A percentile compares a stretch with the other conserved stretches of the same genome.
Evolutionary conservation across 1,139 yeast genomes (phyloP).

Genomic region (Zhuliangozyma parablackwelliae): DNA sequence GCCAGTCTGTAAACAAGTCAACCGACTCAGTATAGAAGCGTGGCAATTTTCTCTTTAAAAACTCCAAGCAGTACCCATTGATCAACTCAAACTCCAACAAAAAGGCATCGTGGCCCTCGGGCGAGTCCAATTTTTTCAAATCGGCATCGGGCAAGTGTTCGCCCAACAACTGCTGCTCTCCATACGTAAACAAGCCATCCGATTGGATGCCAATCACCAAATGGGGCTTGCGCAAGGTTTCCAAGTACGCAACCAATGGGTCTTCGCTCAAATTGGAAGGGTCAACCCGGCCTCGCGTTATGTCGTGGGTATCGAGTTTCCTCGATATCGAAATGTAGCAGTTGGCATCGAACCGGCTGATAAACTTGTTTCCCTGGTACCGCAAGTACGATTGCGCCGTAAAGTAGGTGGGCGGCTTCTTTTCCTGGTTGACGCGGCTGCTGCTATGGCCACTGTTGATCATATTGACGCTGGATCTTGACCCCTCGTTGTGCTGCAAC

Average conservation of each 20-base stretch:
- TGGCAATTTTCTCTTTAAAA: conserved; percentile 53
- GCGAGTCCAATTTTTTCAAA: conserved; percentile 73
- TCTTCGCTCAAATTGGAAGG: conserved; percentile 34
- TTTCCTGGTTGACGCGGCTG: conserved; percentile 13
- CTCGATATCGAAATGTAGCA: conserved; percentile 92
- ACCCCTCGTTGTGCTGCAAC: conserved; percentile 44
- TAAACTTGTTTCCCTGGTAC: conserved; percentile 89
- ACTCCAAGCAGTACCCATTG: conserved; percentile 63
- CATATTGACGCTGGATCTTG: conserved; percentile 15
- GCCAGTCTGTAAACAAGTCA: conserved; percentile 52
- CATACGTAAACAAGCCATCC: conserved; percentile 87
- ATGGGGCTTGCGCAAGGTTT: conserved; percentile 64
- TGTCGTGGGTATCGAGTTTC: conserved; percentile 91
- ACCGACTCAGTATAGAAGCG: conserved; percentile 48
- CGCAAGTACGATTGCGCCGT: conserved; percentile 93
- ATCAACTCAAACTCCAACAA: conserved; percentile 82
- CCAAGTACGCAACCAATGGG: conserved; percentile 40
- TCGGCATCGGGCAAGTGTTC: conserved; percentile 65
- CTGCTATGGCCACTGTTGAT: conserved; percentile 5
- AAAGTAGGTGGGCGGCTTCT: conserved; percentile 77
- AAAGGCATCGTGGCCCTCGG: conserved; percentile 99
- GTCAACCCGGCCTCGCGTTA: conserved; percentile 68
- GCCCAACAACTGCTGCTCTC: conserved; percentile 85
- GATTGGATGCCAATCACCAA: conserved; percentile 84
- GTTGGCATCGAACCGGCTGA: conserved; percentile 88